Conservation (phyloP, 495 filamentous ascomycete species). For the Poronia punctata region DNA sequence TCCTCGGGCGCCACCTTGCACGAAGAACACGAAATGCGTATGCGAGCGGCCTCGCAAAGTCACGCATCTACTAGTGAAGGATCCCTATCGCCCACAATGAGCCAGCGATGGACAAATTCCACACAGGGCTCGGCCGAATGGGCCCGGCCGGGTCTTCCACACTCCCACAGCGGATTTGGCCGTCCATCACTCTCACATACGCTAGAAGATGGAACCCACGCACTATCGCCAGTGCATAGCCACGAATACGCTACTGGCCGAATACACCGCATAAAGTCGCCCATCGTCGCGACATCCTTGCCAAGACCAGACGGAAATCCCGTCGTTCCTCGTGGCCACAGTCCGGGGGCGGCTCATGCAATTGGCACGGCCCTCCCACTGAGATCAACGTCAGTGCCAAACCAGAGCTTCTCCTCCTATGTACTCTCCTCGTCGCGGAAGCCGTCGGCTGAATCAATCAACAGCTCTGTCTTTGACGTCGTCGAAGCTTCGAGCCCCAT, state of each 20-base stretch:
- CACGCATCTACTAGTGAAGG: constrained; percentile 20
- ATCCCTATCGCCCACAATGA: constrained; percentile 21
- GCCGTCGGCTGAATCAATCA: constrained; percentile 26
- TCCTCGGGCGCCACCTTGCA: constrained; percentile 8
- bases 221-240: constrained; percentile 1
- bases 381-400: constrained; percentile 20
- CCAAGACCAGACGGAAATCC: constrained; percentile 17
- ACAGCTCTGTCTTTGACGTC: constrained; percentile 27
- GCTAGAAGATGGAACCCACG: constrained; percentile 8
- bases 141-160: constrained; percentile 2
- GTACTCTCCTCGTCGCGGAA: constrained; percentile 14
- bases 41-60: constrained; percentile 22
- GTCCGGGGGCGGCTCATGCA: constrained; percentile 8
- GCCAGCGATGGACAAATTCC: constrained; percentile 26
- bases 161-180: constrained; percentile 18
- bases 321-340: constrained; percentile 7
- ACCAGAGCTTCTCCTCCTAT: constrained; percentile 10
- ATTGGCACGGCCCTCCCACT: constrained; percentile 14
- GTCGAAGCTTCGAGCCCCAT: constrained; percentile 19
- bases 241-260: constrained; percentile 11
- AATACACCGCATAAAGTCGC: constrained; percentile 14
- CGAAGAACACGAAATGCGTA: constrained; percentile 19
- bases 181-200: constrained; percentile 9
- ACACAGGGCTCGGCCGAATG: constrained; percentile 20
- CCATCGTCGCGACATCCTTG: constrained; percentile 9